Conservation (phyloP, 345 rosid genomes). For the Aegle marmelos region DNA sequence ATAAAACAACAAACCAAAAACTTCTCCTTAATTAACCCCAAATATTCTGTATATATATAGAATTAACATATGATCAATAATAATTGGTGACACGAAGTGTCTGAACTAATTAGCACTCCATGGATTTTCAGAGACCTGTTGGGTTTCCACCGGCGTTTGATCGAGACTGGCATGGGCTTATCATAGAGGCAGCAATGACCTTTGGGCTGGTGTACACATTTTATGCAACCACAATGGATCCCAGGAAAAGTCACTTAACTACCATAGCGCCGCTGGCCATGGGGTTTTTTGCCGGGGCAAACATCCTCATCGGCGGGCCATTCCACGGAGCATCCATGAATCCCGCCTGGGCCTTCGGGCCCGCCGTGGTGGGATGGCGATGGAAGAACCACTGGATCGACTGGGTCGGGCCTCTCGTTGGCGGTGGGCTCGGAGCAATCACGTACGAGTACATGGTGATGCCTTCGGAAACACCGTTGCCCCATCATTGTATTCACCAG, state of each 20-base stretch:
- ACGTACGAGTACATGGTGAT: neutral
- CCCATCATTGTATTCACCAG: neutral
- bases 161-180: neutral
- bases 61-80: too few relatives aligned
- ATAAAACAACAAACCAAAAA: too few relatives aligned
- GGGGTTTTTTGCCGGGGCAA: neutral
- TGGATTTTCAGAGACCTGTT: neutral
- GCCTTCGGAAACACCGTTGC: neutral
- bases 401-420: neutral
- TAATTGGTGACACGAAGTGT: too few relatives aligned
- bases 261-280: neutral
- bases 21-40: too few relatives aligned
- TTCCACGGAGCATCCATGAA: neutral
- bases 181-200: neutral
- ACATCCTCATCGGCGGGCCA: neutral
- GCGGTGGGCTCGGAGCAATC: neutral
- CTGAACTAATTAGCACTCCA: too few relatives aligned
- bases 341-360: neutral
- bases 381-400: neutral
- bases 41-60: too few relatives aligned
- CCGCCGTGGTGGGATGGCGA: neutral
- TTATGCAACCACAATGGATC: neutral
- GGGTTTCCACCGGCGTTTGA: neutral
- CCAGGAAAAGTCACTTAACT: neutral
- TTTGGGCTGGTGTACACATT: neutral